Evolutionary conservation across 129 eudicot species (phyloP), one percentile per base, ranked within the genome.

Genomic region (Pseudognaphalium luteoalbum): DNA sequence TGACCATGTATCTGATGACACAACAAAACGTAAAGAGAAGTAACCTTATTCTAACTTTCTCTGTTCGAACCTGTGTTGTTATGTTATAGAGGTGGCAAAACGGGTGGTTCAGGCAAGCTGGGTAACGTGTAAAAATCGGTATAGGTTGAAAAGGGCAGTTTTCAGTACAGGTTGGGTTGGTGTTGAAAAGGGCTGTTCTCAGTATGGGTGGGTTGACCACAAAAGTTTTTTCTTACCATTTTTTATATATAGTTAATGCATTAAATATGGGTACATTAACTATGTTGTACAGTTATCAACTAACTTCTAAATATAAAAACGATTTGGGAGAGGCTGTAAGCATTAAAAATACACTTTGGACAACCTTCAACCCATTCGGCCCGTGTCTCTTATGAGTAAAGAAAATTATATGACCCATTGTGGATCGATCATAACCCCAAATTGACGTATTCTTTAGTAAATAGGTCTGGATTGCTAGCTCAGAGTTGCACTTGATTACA

Each of bases 401-500:
- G 2, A 0, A 10, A 8, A 6, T 30, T 32, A 35, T 67, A 19
- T 37, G 52, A 66, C 71, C 52, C 71, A 0, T 66, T 35, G n/a
- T 15, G 12, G 47, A 29, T 66, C 1, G 35, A 33, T 12, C 42
- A 63, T 63, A 63, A 65, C n/a, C 25, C 44, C 70, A 34, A 12
- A 66, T 66, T 6, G 70, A 65, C 51, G 6, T 44, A 19, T 34
- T 34, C 21, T 15, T 32, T 30, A 5, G 42, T 66, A 34, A 67
- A 67, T 37, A 29, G 29, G 51, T 39, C 4, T 16, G 19, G 25
- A 63, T 29, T 63, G 70, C 15, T 67, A 20, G 70, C 62, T 64
- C 41, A 64, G 47, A 69, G 41, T 62, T 52, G 68, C 35, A 28
- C 50, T 22, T 57, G 11, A 76, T 75, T 84, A 51, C 94, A 94